A percentile compares a stretch with the other conserved stretches of the same genome.
Evolutionary conservation across 805 yeast genomes (phyloP).

Genomic region (Sugiyamaella floridensis): DNA sequence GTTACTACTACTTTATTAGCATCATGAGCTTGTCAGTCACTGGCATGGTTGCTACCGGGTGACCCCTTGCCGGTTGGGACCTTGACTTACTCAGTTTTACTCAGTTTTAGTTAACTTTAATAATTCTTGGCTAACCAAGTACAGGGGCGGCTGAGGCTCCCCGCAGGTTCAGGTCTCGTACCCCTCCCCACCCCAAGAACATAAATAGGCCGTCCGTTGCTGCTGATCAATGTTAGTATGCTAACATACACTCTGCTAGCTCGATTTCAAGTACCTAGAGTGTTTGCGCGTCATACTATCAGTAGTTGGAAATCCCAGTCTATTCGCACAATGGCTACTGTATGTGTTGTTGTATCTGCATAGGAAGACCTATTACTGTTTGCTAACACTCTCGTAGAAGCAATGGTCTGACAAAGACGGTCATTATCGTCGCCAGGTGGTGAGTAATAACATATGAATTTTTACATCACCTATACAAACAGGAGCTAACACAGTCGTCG

Average conservation of each 20-base stretch:
- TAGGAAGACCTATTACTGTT: background rate
- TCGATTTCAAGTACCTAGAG: background rate
- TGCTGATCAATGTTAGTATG: background rate
- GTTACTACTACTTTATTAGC: no score
- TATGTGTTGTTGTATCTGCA: background rate
- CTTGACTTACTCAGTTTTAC: no score
- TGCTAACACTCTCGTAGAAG: background rate
- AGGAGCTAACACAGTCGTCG: constrained; percentile 13
- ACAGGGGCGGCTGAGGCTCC: no score
- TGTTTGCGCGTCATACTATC: background rate
- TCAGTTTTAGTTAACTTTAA: no score
- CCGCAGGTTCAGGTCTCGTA: no score
- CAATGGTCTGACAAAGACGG: constrained; percentile 17
- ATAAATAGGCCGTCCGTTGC: background rate
- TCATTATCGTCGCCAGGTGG: constrained; percentile 18
- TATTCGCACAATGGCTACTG: constrained; percentile 7
- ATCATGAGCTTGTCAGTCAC: no score
- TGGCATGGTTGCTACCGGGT: no score
- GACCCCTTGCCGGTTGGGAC: no score
- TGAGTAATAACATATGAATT: constrained; percentile 3
- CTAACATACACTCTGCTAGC: background rate
- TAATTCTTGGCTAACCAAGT: no score
- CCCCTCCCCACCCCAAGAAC: background rate
- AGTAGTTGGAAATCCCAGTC: background rate
- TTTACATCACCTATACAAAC: background rate